phyloP scores from a whole-genome alignment of 805 yeast genomes.

The Allodekkera sacchari region DNA sequence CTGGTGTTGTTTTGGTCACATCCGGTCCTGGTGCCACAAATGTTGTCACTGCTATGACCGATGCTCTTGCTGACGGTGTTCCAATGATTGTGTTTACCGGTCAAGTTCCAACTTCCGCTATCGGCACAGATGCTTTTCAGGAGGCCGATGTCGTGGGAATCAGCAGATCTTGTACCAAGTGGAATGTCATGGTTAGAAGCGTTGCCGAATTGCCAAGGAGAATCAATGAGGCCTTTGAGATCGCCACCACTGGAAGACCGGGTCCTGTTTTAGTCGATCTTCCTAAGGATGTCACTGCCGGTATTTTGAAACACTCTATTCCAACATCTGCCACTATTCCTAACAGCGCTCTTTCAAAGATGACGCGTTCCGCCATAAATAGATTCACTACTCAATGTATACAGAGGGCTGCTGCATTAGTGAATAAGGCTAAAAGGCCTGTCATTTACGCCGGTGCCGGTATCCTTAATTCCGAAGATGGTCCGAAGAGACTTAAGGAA shows the following conservation, averaged over 20 bases:
- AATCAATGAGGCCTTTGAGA: conserved; percentile 96
- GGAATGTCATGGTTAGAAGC: conserved; percentile 97
- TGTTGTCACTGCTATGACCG: conserved; percentile 97
- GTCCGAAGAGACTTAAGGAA: conserved; percentile 72
- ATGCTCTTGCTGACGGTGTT: conserved; percentile 94
- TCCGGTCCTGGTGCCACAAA: conserved; percentile 99
- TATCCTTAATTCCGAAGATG: conserved; percentile 68
- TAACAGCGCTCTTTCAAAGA: conserved; percentile 55
- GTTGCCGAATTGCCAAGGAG: conserved; percentile 92
- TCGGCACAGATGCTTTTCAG: conserved; percentile 98
- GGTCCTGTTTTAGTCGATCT: conserved; percentile 97
- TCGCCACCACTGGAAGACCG: conserved; percentile 92
- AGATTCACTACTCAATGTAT: conserved; percentile 72
- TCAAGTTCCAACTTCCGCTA: conserved; percentile 91
- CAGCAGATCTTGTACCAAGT: conserved; percentile 94
- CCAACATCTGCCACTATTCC: conserved; percentile 78
- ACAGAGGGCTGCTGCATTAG: conserved; percentile 64
- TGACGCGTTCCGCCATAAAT: conserved; percentile 62
- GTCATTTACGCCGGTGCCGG: conserved; percentile 91
- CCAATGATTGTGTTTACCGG: conserved; percentile 97
- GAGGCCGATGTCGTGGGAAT: conserved; percentile 98
- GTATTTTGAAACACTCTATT: conserved; percentile 76
- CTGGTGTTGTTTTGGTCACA: conserved; percentile 97
- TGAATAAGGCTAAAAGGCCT: conserved; percentile 82
- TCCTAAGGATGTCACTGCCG: conserved; percentile 97